Percentiles rank a stretch among this genome's conserved stretches.
These are phyloP conservation scores for Saccharomycopsis selenospora DNA, from an alignment of 805 yeast species.

Conservation along the genomic window DNA sequence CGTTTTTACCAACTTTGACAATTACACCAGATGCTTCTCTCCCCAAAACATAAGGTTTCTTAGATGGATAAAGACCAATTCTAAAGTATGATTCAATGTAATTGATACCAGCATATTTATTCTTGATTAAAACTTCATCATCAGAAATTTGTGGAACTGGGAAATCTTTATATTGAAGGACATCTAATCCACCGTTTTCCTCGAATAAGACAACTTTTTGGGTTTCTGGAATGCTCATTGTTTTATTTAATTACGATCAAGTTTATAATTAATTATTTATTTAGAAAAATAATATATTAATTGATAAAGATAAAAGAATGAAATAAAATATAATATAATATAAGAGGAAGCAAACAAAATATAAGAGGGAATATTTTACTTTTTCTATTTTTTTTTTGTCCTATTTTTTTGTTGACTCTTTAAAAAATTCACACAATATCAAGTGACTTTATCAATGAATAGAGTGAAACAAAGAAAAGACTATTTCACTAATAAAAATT, in stretches of 20 bases:
- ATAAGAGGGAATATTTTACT: no score
- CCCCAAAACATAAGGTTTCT: slow-evolving; percentile 60
- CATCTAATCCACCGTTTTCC: slow-evolving; percentile 53
- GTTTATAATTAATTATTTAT: no score
- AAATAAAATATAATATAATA: no score
- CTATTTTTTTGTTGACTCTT: no score
- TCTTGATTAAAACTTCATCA: slow-evolving; percentile 62
- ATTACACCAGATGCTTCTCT: slow-evolving; percentile 69
- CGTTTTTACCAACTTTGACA: slow-evolving; percentile 55
- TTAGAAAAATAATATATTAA: no score
- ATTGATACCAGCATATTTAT: slow-evolving; percentile 72
- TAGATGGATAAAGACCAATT: slow-evolving; percentile 61
- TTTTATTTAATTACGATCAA: slow-evolving; percentile 19
- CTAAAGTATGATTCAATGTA: slow-evolving; percentile 81
- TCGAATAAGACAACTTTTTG: slow-evolving; percentile 51
- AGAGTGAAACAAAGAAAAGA: no score
- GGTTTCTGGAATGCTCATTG: slow-evolving; percentile 38
- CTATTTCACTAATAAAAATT: no score
- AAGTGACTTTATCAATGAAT: no score
- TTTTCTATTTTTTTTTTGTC: no score
- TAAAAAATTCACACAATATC: no score
- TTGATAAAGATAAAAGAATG: no score
- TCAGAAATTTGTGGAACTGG: slow-evolving; percentile 52
- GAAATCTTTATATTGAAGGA: slow-evolving; percentile 45
- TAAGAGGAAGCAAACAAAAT: no score